Percentiles rank a stretch among this genome's conserved stretches.
Evolutionary conservation across 176 grass and related monocot species (phyloP).

Genomic region (Rhynchospora tenuis): DNA sequence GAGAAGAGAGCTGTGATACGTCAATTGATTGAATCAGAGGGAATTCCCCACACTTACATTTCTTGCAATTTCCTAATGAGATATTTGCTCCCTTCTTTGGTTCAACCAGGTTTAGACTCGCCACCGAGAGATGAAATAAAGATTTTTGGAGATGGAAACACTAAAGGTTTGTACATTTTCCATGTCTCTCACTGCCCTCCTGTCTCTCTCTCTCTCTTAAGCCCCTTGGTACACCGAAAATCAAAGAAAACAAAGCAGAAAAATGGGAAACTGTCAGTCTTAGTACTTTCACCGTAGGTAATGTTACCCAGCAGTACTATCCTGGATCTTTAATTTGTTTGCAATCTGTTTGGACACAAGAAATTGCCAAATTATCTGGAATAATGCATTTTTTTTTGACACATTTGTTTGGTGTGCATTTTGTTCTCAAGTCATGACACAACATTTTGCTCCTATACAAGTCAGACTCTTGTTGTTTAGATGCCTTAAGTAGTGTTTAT

Average conservation of each 20-base stretch:
- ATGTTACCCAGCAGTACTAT: not conserved
- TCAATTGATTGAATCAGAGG: slow-evolving; percentile 50
- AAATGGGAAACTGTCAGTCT: not conserved
- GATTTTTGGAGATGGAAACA: slow-evolving; percentile 71
- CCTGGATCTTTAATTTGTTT: not conserved
- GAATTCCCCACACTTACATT: slow-evolving; percentile 85
- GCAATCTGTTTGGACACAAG: not conserved
- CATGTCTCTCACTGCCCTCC: not conserved
- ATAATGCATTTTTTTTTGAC: not conserved
- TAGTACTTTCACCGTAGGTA: not conserved
- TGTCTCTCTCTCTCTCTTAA: not conserved
- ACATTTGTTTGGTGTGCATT: not conserved
- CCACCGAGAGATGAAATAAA: slow-evolving; percentile 79
- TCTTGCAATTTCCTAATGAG: slow-evolving; percentile 85
- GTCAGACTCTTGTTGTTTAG: not conserved
- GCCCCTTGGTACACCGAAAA: not conserved
- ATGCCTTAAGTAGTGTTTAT: not conserved
- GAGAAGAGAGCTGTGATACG: slow-evolving; percentile 70
- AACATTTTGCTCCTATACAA: not conserved
- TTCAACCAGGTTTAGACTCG: slow-evolving; percentile 67
- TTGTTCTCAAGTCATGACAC: not conserved
- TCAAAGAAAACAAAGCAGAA: not conserved
- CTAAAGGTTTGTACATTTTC: slow-evolving; percentile 46
- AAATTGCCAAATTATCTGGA: not conserved
- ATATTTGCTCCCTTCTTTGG: slow-evolving; percentile 78